A percentile compares a stretch with the other conserved stretches of the same genome.
These are phyloP conservation scores for Phytophthora citrophthora DNA, from an alignment of 352 stramenopile genomes.

Conservation along the genomic window DNA sequence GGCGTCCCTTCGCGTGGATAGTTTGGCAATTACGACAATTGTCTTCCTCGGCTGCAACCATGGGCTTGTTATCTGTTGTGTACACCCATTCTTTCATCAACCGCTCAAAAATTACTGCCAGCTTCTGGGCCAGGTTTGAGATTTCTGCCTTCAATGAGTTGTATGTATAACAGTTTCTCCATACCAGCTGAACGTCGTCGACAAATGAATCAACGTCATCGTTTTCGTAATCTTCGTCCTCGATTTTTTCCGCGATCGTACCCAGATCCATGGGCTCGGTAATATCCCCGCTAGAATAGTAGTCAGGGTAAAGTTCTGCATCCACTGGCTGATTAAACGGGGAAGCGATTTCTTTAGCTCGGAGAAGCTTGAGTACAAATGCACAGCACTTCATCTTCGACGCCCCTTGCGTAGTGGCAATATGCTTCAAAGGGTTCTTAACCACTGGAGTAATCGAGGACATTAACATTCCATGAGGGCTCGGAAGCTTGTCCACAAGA, in stretches of 20 bases:
- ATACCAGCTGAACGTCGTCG: conserved; percentile 82
- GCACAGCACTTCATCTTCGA: conserved; percentile 72
- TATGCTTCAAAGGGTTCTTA: conserved; percentile 62
- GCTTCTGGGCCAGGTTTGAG: conserved; percentile 73
- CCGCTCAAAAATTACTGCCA: conserved; percentile 79
- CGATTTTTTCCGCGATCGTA: conserved; percentile 84
- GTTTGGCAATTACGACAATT: conserved; percentile 79
- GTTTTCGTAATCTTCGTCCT: conserved; percentile 87
- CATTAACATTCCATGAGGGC: conserved; percentile 67
- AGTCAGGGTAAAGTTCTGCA: conserved; percentile 84
- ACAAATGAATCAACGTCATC: conserved; percentile 85
- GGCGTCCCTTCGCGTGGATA: conserved; percentile 64
- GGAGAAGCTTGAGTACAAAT: conserved; percentile 78
- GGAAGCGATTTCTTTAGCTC: conserved; percentile 74
- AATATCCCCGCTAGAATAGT: conserved; percentile 76
- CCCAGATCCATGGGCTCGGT: conserved; percentile 82
- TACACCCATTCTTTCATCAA: conserved; percentile 87
- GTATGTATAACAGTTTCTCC: conserved; percentile 89
- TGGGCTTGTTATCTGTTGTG: conserved; percentile 50
- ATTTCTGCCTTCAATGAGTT: conserved; percentile 87
- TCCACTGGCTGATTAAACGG: conserved; percentile 90
- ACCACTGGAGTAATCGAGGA: conserved; percentile 45
- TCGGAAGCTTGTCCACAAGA: conserved; percentile 28
- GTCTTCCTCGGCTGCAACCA: conserved; percentile 79
- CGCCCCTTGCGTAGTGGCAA: conserved; percentile 61